Base-by-base conservation (phyloP, 768 basidiomycete species). In the Collybia nuda region DNA sequence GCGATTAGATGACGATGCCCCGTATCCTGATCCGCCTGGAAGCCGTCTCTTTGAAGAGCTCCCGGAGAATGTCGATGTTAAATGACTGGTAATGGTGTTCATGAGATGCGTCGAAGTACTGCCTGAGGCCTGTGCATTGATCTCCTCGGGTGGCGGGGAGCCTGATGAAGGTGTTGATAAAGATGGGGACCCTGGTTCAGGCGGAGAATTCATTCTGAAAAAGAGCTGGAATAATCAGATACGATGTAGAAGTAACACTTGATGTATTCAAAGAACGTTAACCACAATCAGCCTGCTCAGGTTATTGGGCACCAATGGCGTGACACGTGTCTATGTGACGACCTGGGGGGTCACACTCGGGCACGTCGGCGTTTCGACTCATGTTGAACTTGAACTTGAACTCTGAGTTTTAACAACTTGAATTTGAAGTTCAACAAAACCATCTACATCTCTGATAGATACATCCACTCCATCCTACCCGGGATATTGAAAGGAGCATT, bases 1-100 rank as follows among this genome's bases (percentile, higher is more conserved):
- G 39, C 81, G 69, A 52, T 68, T 70, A 28, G 75, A 73, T 37
- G 73, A 67, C 8, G 64, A 64, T 28, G 69, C 67, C 50, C 71
- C 72, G 23, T 67, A 72, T 12, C 72, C 70, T 29, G 73, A 66
- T n/a, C 79, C 72, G 35, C 67, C 69, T 5, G 79, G 79, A n/a
- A 79, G 66, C 28, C 79, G 75, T 14, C 80, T 77, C 56, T 81
- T 81, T 9, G 80, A 74, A 43, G 52, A 53, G 5, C 67, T 60
- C 18, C 62, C 62, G 22, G 59, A 50, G 35, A 75, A 62, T 2
- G 70, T 56, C 12, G 69, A 62, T 26, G 67, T 62, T 51, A 74
- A 53, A 9, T 73, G 72, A 45, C 60, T 69, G 17, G 68, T 62
- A 50, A 73, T 52, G 9, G 7, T 32, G 57, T 66, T 69, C 47